Percentiles rank a stretch among this genome's conserved stretches.
Evolutionary conservation across 805 yeast species (phyloP).

Genomic region (Huiozyma naganishii): DNA sequence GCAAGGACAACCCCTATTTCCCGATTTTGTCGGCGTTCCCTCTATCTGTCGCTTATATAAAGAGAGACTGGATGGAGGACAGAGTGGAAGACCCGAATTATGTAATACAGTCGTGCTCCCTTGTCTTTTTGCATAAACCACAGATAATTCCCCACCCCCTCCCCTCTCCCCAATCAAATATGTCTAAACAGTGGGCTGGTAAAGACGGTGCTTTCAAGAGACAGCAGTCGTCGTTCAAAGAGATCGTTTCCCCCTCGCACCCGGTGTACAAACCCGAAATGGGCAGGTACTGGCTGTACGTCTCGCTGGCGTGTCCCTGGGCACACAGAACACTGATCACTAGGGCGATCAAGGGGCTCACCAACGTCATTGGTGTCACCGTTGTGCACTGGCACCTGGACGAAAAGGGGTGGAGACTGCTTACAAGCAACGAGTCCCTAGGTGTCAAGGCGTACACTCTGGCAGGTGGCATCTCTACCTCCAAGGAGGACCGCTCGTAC

Average conservation of each 20-base stretch:
- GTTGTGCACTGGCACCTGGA: slow-evolving; percentile 92
- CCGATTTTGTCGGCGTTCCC: too few species aligned
- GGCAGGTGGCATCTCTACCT: slow-evolving; percentile 14
- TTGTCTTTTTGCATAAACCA: too few species aligned
- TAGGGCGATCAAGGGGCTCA: slow-evolving; percentile 62
- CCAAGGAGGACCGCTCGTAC: slow-evolving; percentile 4
- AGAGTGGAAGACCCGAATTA: too few species aligned
- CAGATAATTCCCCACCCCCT: too few species aligned
- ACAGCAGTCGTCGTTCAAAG: slow-evolving; percentile 48
- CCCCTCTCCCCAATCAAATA: too few species aligned
- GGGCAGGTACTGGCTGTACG: slow-evolving; percentile 78
- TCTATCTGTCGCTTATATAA: too few species aligned
- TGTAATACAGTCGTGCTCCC: too few species aligned
- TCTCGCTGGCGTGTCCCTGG: slow-evolving; percentile 89
- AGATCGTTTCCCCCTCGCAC: slow-evolving; percentile 40
- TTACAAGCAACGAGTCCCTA: slow-evolving; percentile 4
- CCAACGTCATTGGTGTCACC: slow-evolving; percentile 48
- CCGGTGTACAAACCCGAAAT: slow-evolving; percentile 63
- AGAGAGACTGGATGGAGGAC: too few species aligned
- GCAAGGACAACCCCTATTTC: too few species aligned
- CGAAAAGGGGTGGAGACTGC: slow-evolving; percentile 78
- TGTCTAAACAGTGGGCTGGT: slow-evolving; percentile 25
- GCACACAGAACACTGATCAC: slow-evolving; percentile 79
- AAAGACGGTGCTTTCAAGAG: slow-evolving; percentile 48
- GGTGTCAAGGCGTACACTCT: slow-evolving; percentile 6